These are phyloP conservation scores for Teratosphaeriaceae sp. DNA, from an alignment of 2,329 filamentous ascomycete genomes.

Conservation along the genomic window DNA sequence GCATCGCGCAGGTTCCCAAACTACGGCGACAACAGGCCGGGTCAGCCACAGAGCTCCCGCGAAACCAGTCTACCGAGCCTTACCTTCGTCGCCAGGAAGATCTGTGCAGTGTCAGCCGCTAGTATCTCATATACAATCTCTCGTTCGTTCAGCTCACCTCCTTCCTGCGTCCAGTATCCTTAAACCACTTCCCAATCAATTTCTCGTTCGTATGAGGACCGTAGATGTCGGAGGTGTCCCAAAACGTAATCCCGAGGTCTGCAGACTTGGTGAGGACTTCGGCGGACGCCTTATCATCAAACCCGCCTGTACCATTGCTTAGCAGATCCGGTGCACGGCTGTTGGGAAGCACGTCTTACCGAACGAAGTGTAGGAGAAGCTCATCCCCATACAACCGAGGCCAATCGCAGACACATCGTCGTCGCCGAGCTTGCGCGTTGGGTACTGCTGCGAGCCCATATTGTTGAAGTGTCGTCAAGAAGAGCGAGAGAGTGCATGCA, in stretches of 20 bases:
- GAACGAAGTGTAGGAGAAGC: constrained; percentile 27
- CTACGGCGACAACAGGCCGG: constrained; percentile 33
- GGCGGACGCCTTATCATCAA: constrained; percentile 21
- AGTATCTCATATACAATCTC: constrained; percentile 1
- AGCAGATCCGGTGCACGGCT: not conserved
- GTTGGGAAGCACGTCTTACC: not conserved
- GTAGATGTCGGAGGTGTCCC: constrained; percentile 26
- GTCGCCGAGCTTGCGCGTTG: constrained; percentile 37
- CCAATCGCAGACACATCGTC: constrained; percentile 28
- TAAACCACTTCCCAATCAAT: constrained; percentile 35
- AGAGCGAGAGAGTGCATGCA: not conserved
- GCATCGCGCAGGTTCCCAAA: constrained; percentile 25
- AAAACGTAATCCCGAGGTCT: constrained; percentile 24
- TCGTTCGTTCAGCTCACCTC: constrained; percentile 17
- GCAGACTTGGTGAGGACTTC: constrained; percentile 22
- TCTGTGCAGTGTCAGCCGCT: not conserved
- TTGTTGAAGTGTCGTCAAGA: not conserved
- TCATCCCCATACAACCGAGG: constrained; percentile 31
- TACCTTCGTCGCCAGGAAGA: not conserved
- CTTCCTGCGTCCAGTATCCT: constrained; percentile 31
- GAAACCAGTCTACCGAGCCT: not conserved
- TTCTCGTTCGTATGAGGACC: constrained; percentile 27
- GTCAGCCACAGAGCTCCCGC: too few relatives aligned
- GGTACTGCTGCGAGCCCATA: constrained; percentile 24
- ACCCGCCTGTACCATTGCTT: constrained; percentile 16